phyloP scores from a whole-genome alignment of 805 yeast genomes.

The Jamesozyma piceae region DNA sequence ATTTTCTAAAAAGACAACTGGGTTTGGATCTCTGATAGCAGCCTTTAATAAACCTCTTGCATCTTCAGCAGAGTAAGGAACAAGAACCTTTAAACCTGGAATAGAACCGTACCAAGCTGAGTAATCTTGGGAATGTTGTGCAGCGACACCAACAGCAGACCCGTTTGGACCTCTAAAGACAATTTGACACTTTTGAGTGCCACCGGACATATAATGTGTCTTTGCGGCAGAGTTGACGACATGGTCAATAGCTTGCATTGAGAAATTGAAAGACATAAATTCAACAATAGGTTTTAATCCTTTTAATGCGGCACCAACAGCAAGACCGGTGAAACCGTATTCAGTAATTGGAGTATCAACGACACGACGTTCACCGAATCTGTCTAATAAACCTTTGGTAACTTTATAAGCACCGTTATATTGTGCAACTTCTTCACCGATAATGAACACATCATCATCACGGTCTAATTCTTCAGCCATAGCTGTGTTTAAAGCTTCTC shows the following conservation, averaged over 20 bases:
- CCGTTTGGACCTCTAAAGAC: constrained; percentile 99
- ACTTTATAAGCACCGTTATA: constrained; percentile 98
- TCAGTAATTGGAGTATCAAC: constrained; percentile 97
- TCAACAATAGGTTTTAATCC: constrained; percentile 96
- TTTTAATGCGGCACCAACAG: constrained; percentile 93
- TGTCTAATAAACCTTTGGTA: constrained; percentile 88
- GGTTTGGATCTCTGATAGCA: constrained; percentile 97
- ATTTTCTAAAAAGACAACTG: constrained; percentile 91
- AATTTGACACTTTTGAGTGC: constrained; percentile 93
- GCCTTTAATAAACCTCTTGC: constrained; percentile 93
- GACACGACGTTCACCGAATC: constrained; percentile 89
- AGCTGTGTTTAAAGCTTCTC: constrained; percentile 94
- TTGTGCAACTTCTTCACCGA: constrained; percentile 99
- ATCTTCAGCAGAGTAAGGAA: constrained; percentile 94
- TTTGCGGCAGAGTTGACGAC: constrained; percentile 97
- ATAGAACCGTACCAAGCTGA: constrained; percentile 97
- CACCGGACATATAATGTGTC: constrained; percentile 98
- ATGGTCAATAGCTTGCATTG: constrained; percentile 99
- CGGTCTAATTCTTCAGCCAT: constrained; percentile 96
- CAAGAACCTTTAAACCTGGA: constrained; percentile 94
- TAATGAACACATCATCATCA: constrained; percentile 85
- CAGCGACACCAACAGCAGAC: constrained; percentile 99
- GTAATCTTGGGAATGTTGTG: constrained; percentile 98
- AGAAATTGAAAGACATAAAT: constrained; percentile 98
- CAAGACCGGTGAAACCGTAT: constrained; percentile 95